Percentiles rank a stretch among this genome's conserved stretches.
Evolutionary conservation across 1,284 basidiomycete species (phyloP).

Genomic region (Cerrena zonata): DNA sequence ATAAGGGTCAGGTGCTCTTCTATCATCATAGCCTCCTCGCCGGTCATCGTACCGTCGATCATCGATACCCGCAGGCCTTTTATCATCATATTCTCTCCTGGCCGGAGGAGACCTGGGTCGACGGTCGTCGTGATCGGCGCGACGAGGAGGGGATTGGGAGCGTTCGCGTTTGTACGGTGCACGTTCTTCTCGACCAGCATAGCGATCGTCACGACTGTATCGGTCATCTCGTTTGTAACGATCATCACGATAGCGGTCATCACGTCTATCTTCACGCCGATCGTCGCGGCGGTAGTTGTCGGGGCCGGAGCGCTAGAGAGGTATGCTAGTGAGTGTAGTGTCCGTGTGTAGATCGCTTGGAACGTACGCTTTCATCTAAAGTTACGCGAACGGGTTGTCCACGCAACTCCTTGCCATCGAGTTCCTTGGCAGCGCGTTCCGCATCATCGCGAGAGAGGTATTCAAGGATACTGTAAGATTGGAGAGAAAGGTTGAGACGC

Average conservation of each 20-base stretch:
- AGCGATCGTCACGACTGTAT: constrained; percentile 20
- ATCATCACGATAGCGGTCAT: constrained; percentile 44
- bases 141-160: constrained; percentile 66
- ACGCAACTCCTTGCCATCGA: constrained; percentile 79
- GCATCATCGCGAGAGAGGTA: constrained; percentile 84
- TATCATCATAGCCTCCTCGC: constrained; percentile 67
- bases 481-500: not conserved
- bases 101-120: constrained; percentile 77
- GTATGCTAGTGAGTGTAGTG: not conserved
- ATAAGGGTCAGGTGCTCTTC: constrained; percentile 68
- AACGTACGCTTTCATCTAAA: constrained; percentile 59
- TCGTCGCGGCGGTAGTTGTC: constrained; percentile 64
- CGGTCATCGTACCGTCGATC: constrained; percentile 42
- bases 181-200: constrained; percentile 29
- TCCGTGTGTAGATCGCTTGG: not conserved
- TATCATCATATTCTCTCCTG: constrained; percentile 70
- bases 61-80: constrained; percentile 81
- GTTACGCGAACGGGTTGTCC: constrained; percentile 73
- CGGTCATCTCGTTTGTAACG: constrained; percentile 34
- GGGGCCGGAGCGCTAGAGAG: constrained; percentile 51
- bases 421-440: constrained; percentile 81
- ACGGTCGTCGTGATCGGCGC: constrained; percentile 54
- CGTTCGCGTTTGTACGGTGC: constrained; percentile 49
- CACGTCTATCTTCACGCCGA: constrained; percentile 36
- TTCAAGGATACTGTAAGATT: constrained; percentile 69